Percentiles rank a stretch among this genome's conserved stretches.
These are phyloP conservation scores for Prunus campanulata DNA, from an alignment of 306 rosid species.

Conservation along the genomic window DNA sequence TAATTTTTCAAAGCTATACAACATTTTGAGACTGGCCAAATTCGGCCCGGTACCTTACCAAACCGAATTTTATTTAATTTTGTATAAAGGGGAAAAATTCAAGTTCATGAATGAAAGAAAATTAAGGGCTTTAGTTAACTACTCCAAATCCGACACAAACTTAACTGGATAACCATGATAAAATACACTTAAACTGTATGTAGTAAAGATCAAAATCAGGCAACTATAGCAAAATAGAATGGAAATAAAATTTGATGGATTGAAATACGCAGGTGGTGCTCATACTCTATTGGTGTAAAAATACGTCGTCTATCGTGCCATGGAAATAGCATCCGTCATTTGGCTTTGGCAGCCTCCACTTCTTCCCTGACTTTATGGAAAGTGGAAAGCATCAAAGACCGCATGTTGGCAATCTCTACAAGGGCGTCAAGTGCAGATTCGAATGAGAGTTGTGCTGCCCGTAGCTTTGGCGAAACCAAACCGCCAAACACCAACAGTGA, in stretches of 20 bases:
- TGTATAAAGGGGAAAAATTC: background rate
- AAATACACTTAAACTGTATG: background rate
- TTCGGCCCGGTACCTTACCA: too few species aligned
- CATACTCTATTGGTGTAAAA: slow-evolving; percentile 86
- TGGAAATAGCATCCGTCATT: slow-evolving; percentile 55
- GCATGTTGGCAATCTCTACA: slow-evolving; percentile 73
- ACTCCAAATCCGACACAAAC: background rate
- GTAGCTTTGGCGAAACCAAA: slow-evolving; percentile 89
- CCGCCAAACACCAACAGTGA: slow-evolving; percentile 69
- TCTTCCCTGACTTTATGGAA: slow-evolving; percentile 52
- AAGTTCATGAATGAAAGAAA: background rate
- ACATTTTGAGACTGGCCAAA: too few species aligned
- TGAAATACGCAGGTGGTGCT: slow-evolving; percentile 36
- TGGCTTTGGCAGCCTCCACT: slow-evolving; percentile 37
- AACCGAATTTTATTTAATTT: too few species aligned
- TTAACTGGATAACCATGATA: background rate
- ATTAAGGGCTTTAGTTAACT: background rate
- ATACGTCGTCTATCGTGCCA: slow-evolving; percentile 68
- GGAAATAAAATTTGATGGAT: background rate
- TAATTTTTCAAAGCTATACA: too few species aligned
- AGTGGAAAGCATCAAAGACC: slow-evolving; percentile 46
- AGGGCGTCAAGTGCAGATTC: slow-evolving; percentile 85
- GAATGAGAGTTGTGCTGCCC: slow-evolving; percentile 76
- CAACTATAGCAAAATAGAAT: background rate
- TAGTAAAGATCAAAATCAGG: background rate